These are phyloP conservation scores for Monilinia polystroma DNA, from an alignment of 2,329 filamentous ascomycete species.

Conservation along the genomic window DNA sequence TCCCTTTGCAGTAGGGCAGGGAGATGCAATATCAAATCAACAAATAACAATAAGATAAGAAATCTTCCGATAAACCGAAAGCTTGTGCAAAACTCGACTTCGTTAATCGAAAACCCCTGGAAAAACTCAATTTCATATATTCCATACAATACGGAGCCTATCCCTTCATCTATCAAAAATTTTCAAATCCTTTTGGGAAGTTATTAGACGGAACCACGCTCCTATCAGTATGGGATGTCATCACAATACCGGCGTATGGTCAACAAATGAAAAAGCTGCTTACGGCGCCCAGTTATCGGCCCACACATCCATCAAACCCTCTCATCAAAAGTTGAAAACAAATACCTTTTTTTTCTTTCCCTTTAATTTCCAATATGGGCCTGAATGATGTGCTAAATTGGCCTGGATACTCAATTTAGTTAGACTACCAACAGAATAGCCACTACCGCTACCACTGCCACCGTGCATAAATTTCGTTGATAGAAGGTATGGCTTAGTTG, in stretches of 20 bases:
- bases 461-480: conserved; percentile 5
- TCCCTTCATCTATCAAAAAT: background rate
- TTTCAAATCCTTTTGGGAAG: background rate
- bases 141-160: background rate
- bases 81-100: background rate
- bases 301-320: background rate
- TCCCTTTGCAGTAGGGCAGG: background rate
- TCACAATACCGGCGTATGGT: background rate
- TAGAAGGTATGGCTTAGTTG: conserved; percentile 10
- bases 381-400: background rate
- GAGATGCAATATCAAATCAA: background rate
- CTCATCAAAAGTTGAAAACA: background rate
- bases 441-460: background rate
- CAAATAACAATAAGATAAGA: background rate
- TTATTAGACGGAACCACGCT: background rate
- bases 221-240: background rate
- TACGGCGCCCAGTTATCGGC: background rate
- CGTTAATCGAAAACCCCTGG: background rate
- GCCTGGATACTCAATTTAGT: background rate
- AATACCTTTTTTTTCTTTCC: background rate
- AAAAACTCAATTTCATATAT: background rate
- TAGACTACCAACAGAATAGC: background rate
- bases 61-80: background rate
- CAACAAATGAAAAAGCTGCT: background rate
- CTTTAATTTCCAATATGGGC: background rate